Evolutionary conservation across 2,329 filamentous ascomycete genomes (phyloP).

Genomic region (Pseudocercospora fijiensis): DNA sequence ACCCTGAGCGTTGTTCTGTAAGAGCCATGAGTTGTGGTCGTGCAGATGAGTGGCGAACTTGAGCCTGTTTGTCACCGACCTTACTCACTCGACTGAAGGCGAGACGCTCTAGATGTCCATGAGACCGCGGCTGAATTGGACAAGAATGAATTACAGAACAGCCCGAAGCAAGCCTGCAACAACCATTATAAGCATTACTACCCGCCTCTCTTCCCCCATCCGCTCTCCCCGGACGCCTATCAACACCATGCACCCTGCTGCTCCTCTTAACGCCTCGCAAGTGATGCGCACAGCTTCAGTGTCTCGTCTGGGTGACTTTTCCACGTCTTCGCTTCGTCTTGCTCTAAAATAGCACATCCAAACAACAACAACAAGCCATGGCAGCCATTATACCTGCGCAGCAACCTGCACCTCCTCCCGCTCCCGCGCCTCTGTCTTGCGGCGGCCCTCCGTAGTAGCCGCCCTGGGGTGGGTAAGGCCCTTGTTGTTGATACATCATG

Average conservation of each 20-base stretch:
- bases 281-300: neutral
- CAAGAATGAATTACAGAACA: neutral
- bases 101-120: neutral
- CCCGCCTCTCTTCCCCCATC: neutral
- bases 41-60: neutral
- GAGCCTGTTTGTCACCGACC: neutral
- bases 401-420: conserved; percentile 39
- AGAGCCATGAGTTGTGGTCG: neutral
- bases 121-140: neutral
- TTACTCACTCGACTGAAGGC: neutral
- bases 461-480: conserved; percentile 37
- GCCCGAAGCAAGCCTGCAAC: neutral
- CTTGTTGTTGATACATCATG: conserved; percentile 36
- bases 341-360: conserved; percentile 32
- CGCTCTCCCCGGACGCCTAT: neutral
- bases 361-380: conserved; percentile 50
- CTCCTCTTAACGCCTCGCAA: neutral
- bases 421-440: conserved; percentile 36
- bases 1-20: neutral
- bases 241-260: neutral
- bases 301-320: neutral
- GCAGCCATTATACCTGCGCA: conserved; percentile 36
- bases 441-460: conserved; percentile 39
- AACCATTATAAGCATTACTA: neutral
- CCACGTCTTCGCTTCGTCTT: neutral